phyloP scores from a whole-genome alignment of 169 alveolate species.

The Plasmodium cynomolgi region DNA sequence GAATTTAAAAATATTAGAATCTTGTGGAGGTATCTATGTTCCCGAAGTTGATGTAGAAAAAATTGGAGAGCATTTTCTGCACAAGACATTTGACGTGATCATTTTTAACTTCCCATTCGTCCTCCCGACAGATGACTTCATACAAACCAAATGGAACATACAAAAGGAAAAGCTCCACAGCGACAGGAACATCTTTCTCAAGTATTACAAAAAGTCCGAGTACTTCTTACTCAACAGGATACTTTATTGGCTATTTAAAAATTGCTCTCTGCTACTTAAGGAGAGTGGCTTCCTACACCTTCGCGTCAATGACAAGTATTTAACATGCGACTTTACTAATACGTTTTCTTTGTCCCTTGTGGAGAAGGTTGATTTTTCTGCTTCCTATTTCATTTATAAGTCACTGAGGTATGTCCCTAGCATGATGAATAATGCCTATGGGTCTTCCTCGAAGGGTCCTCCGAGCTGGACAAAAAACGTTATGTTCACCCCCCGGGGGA shows the following conservation, averaged over 20 bases:
- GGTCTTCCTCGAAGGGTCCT: not conserved
- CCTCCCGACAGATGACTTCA: conserved; percentile 18
- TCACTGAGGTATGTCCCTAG: conserved; percentile 27
- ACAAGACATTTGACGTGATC: conserved; percentile 45
- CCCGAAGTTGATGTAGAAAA: conserved; percentile 43
- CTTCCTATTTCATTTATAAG: conserved; percentile 27
- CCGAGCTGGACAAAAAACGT: conserved; percentile 10
- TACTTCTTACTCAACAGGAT: conserved; percentile 9
- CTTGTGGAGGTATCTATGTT: conserved; percentile 39
- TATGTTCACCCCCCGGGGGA: conserved; percentile 40
- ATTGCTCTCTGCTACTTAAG: not conserved
- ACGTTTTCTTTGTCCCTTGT: conserved; percentile 1
- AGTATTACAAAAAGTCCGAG: conserved; percentile 53
- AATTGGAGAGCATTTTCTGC: conserved; percentile 14
- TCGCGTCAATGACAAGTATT: conserved; percentile 38
- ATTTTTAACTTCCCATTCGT: conserved; percentile 60
- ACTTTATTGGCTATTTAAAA: conserved; percentile 34
- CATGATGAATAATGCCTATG: conserved; percentile 5
- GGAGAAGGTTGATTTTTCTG: conserved; percentile 18
- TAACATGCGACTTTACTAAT: conserved; percentile 25
- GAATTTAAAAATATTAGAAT: conserved; percentile 47
- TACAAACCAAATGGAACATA: conserved; percentile 20
- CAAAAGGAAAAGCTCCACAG: not conserved
- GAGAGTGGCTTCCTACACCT: conserved; percentile 37
- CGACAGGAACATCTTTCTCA: not conserved